phyloP scores from a whole-genome alignment of 1,284 basidiomycete species.

The Mycena citricolor region DNA sequence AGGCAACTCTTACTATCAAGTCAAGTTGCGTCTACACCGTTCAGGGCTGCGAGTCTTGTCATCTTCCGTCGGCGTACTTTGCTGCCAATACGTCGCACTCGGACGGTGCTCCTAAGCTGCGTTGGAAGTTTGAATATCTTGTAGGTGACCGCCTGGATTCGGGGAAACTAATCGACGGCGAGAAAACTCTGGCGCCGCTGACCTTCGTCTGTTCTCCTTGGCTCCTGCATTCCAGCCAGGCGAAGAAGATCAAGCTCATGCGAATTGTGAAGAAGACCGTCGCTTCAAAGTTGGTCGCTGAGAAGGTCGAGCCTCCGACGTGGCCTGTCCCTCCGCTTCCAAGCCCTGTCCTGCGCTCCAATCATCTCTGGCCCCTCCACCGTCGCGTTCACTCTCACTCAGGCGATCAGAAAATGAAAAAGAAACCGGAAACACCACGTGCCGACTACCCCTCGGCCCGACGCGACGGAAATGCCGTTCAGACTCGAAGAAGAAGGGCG shows the following conservation, averaged over 20 bases:
- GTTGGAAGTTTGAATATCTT: constrained; percentile 78
- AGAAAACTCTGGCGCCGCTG: constrained; percentile 69
- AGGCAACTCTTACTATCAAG: constrained; percentile 66
- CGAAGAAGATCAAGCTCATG: constrained; percentile 64
- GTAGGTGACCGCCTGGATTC: constrained; percentile 58
- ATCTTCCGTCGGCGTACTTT: constrained; percentile 25
- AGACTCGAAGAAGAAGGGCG: constrained; percentile 31
- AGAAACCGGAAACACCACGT: constrained; percentile 5
- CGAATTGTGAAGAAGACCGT: constrained; percentile 71
- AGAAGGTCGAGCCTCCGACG: constrained; percentile 50
- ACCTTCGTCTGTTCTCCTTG: constrained; percentile 72
- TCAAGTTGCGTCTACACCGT: constrained; percentile 73
- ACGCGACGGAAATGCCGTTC: constrained; percentile 1
- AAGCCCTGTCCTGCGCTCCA: constrained; percentile 11
- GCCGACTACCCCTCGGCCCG: constrained; percentile 9
- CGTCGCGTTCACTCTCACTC: constrained; percentile 35
- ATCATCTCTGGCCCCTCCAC: constrained; percentile 31
- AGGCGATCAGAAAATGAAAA: constrained; percentile 15
- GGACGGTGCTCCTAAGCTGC: constrained; percentile 41
- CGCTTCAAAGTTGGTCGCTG: constrained; percentile 55
- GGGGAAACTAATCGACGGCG: constrained; percentile 50
- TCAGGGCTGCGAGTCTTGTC: constrained; percentile 54
- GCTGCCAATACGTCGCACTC: constrained; percentile 21
- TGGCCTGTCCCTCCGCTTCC: constrained; percentile 10
- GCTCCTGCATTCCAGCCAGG: constrained; percentile 61